Conservation (phyloP, 495 filamentous ascomycete species). For the Cercophora newfieldiana region DNA sequence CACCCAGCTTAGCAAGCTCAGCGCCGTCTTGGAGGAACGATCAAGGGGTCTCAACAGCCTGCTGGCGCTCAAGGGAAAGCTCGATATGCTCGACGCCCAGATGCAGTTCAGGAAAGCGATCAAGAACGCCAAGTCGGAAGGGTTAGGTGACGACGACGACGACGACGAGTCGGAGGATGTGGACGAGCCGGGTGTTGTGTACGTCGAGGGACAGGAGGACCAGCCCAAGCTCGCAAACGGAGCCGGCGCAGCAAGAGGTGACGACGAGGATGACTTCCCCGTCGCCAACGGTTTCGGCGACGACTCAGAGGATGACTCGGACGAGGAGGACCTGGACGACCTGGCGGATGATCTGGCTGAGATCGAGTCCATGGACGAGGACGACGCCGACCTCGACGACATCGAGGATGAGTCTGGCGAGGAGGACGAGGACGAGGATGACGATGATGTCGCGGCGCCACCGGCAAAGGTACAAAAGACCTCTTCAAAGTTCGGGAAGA, state of each 20-base stretch:
- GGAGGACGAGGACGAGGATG: slow-evolving; percentile 32
- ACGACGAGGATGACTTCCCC: slow-evolving; percentile 33
- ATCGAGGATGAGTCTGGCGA: slow-evolving; percentile 37
- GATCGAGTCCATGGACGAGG: slow-evolving; percentile 38
- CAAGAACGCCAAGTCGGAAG: slow-evolving; percentile 49
- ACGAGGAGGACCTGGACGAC: slow-evolving; percentile 30
- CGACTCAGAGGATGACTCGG: slow-evolving; percentile 36
- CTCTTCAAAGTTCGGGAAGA: slow-evolving; percentile 28
- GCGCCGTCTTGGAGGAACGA: slow-evolving; percentile 81
- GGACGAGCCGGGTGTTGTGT: slow-evolving; percentile 64
- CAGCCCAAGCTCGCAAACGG: slow-evolving; percentile 36
- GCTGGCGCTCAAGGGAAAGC: slow-evolving; percentile 84
- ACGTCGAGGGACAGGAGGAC: slow-evolving; percentile 77
- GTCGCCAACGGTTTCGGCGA: slow-evolving; percentile 22
- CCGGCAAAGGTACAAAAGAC: slow-evolving; percentile 40
- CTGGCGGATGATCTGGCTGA: slow-evolving; percentile 33
- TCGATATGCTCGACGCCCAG: slow-evolving; percentile 88
- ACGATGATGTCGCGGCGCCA: slow-evolving; percentile 35
- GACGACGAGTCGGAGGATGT: slow-evolving; percentile 70
- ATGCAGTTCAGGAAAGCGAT: slow-evolving; percentile 72
- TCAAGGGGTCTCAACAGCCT: slow-evolving; percentile 79
- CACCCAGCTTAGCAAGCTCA: slow-evolving; percentile 71
- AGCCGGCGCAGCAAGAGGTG: slow-evolving; percentile 30
- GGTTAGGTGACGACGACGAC: slow-evolving; percentile 64
- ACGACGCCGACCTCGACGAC: slow-evolving; percentile 43